Base-by-base conservation (phyloP, 179 eudicot genomes). In the Beta lomatogona region DNA sequence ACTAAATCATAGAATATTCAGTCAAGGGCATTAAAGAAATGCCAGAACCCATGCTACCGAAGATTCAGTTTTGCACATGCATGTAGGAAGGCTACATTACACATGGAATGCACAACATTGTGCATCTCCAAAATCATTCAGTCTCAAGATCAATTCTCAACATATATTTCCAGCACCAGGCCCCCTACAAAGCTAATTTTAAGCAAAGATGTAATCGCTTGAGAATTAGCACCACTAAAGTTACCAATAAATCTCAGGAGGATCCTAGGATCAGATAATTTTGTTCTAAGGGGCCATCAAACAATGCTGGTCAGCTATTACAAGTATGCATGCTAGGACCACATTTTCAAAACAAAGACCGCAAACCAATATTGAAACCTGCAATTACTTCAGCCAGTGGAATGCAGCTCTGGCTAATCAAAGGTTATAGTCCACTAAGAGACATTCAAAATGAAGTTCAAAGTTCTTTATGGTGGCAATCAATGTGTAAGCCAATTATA, bases 221-320 rank as follows among this genome's bases (percentile, higher is more conserved):
- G 31, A 16, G 13, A 41, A 59, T 8, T 16, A 54, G 45, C 45
- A 48, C 73, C 41, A 65, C 53, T 58, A 18, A 57, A 36, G 53
- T 19, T 52, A 36, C 46, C 46, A 6, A 63, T 76, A 44, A 4
- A 44, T 55, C n/a, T 54, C 6, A 36, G 57, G 54, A 70, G 28
- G 48, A 58, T 25, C 9, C 73, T 59, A 71, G 48, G 71, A 72
- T 19, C 41, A 80, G 16, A 50, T 4, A 80, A 18, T 50, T 80
- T 21, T 52, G 45, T 52, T 53, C 22, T 6, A 54, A 25, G 28
- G 28, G 28, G 28, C 28, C 28, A 25, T 25, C 28, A 25, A 25
- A 25, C 28, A 25, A 25, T 25, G 28, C 28, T 25, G 1, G 28
- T 25, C 28, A 25, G 28, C 28, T 25, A 25, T 25, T 25, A 25